Conservation (phyloP, 2,329 filamentous ascomycete species). For the Fusarium ambrosium region DNA sequence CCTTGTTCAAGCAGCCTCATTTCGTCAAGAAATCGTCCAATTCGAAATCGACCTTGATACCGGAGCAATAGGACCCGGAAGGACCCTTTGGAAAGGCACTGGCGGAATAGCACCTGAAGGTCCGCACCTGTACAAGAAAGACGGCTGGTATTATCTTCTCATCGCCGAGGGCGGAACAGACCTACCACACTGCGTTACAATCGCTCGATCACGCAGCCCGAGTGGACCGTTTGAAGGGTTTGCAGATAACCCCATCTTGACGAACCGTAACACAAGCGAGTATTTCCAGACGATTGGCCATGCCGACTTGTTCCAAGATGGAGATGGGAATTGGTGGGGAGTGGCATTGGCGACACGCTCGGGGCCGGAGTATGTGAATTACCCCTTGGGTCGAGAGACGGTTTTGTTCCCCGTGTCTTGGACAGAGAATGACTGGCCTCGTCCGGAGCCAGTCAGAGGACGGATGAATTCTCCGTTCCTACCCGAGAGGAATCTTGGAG, state of each 20-base stretch:
- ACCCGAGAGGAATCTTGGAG: background rate
- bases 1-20: background rate
- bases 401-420: background rate
- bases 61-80: background rate
- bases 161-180: constrained; percentile 3
- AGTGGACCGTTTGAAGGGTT: background rate
- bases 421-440: background rate
- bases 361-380: background rate
- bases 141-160: constrained; percentile 47
- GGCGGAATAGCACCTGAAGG: constrained; percentile 2
- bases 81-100: background rate
- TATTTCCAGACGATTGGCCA: background rate
- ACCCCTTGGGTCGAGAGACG: background rate
- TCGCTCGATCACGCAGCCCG: background rate
- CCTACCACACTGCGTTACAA: background rate
- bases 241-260: background rate
- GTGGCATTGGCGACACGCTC: background rate
- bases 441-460: background rate
- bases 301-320: background rate
- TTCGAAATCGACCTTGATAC: background rate
- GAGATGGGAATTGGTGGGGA: background rate
- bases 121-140: constrained; percentile 60
- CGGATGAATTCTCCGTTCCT: background rate
- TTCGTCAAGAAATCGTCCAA: background rate
- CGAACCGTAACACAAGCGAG: background rate